Evolutionary conservation across 1,284 basidiomycete genomes (phyloP).

Genomic region (Vanrija sp.): DNA sequence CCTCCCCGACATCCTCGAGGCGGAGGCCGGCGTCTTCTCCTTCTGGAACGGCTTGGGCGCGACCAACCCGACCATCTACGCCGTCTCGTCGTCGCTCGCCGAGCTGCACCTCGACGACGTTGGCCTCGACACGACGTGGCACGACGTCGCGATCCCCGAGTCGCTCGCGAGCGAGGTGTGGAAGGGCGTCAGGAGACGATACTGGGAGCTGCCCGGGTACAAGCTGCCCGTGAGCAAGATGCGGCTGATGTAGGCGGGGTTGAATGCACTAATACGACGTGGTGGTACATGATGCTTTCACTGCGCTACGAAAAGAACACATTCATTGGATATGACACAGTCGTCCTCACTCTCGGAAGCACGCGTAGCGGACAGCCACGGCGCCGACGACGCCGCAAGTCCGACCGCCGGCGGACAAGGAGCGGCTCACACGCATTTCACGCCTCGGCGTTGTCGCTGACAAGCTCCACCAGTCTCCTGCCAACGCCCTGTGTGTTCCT

Average conservation of each 20-base stretch:
- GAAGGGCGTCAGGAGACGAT: conserved; percentile 46
- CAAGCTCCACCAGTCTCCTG: no score
- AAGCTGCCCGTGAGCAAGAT: conserved; percentile 43
- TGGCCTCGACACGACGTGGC: conserved; percentile 55
- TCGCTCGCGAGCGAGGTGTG: conserved; percentile 47
- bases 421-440: no score
- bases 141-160: conserved; percentile 45
- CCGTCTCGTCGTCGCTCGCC: conserved; percentile 80
- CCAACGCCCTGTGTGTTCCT: neutral
- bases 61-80: conserved; percentile 84
- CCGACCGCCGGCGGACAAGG: no score
- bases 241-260: conserved; percentile 16
- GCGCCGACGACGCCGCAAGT: no score
- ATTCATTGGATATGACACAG: no score
- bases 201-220: conserved; percentile 50
- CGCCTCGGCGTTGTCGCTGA: no score
- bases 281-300: neutral
- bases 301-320: no score
- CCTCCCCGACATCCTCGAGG: conserved; percentile 74
- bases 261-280: neutral
- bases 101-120: conserved; percentile 81
- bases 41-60: conserved; percentile 98
- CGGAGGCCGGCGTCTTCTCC: conserved; percentile 73
- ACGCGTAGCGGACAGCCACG: no score
- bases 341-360: no score